phyloP scores from a whole-genome alignment of 805 yeast genomes.

The Clavispora asparagi region DNA sequence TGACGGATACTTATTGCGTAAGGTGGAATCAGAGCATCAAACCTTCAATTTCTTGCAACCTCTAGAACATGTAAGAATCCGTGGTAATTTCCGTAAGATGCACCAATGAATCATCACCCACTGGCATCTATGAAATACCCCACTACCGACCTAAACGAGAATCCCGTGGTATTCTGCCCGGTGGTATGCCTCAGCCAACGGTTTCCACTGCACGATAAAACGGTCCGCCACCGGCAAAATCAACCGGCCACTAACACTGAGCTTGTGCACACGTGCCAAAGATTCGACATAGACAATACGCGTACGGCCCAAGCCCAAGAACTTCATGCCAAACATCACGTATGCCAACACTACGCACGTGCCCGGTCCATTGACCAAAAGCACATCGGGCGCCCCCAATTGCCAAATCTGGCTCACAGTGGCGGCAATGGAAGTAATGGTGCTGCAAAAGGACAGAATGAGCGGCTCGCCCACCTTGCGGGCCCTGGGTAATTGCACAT shows the following conservation, averaged over 20 bases:
- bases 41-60: too few species aligned
- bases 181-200: constrained; percentile 44
- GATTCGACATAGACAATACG: constrained; percentile 79
- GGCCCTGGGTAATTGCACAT: constrained; percentile 47
- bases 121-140: too few species aligned
- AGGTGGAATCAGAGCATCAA: too few species aligned
- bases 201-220: constrained; percentile 88
- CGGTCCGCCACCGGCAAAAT: constrained; percentile 68
- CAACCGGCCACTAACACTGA: constrained; percentile 75
- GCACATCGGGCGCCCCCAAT: constrained; percentile 35
- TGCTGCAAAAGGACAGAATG: constrained; percentile 42
- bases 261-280: constrained; percentile 69
- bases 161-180: constrained; percentile 76
- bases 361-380: constrained; percentile 77
- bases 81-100: too few species aligned
- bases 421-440: constrained; percentile 32
- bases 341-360: constrained; percentile 68
- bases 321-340: constrained; percentile 47
- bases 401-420: constrained; percentile 22
- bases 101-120: background rate
- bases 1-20: too few species aligned
- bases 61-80: too few species aligned
- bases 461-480: constrained; percentile 55
- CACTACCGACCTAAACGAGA: constrained; percentile 36
- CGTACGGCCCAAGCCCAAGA: constrained; percentile 42